These are phyloP conservation scores for Cucurbita argyrosperma DNA, from an alignment of 306 rosid genomes.

Conservation along the genomic window DNA sequence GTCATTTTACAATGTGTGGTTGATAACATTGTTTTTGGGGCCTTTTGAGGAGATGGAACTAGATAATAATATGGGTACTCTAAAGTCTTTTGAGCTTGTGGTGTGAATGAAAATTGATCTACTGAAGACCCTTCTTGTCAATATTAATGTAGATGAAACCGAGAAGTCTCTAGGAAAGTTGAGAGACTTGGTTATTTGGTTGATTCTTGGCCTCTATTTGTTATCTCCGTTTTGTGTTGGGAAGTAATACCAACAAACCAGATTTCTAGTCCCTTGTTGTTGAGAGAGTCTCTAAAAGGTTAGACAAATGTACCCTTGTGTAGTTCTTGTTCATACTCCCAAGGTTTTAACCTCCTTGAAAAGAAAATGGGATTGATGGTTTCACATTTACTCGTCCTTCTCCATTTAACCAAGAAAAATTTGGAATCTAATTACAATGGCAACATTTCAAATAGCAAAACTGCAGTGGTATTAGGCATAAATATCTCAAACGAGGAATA, in stretches of 20 bases:
- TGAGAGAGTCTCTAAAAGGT: neutral
- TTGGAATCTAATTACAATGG: neutral
- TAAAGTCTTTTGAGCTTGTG: neutral
- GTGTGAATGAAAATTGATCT: neutral
- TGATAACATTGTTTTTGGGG: neutral
- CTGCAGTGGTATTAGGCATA: neutral
- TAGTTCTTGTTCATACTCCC: neutral
- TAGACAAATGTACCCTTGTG: neutral
- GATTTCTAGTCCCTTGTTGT: neutral
- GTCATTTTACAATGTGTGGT: neutral
- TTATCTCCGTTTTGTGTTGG: neutral
- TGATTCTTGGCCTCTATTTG: neutral
- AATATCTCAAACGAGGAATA: neutral
- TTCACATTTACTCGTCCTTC: neutral
- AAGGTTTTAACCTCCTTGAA: neutral
- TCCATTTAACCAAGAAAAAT: neutral
- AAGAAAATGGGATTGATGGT: neutral
- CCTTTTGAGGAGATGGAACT: neutral
- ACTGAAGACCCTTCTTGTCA: neutral
- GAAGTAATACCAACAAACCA: neutral
- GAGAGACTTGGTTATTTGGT: neutral
- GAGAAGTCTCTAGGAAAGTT: neutral
- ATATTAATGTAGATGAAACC: neutral
- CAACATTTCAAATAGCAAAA: neutral
- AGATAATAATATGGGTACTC: neutral